phyloP scores from a whole-genome alignment of 2,329 filamentous ascomycete species.

The Phoma sp. region DNA sequence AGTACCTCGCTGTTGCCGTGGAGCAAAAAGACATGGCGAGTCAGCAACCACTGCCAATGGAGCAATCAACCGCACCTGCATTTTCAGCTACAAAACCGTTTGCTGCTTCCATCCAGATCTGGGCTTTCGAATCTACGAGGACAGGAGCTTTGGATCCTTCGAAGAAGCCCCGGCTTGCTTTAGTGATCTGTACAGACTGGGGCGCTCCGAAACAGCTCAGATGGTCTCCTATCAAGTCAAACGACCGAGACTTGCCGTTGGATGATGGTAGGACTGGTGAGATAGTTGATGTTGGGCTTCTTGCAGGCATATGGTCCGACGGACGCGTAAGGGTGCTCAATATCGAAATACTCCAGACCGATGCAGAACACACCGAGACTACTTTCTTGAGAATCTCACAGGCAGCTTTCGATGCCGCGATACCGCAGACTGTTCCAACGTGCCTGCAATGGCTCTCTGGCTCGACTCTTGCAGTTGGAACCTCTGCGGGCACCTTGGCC shows the following conservation, averaged over 20 bases:
- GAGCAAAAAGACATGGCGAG: constrained; percentile 28
- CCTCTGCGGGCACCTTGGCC: constrained; percentile 62
- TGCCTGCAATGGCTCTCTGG: constrained; percentile 64
- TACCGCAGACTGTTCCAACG: constrained; percentile 62
- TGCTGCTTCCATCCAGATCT: constrained; percentile 63
- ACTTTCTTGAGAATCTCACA: constrained; percentile 52
- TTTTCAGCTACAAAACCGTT: constrained; percentile 59
- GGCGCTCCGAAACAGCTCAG: constrained; percentile 61
- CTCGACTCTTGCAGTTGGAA: constrained; percentile 61
- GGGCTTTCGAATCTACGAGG: constrained; percentile 58
- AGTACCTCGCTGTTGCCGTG: constrained; percentile 63
- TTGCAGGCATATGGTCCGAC: constrained; percentile 66
- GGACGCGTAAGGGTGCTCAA: constrained; percentile 62
- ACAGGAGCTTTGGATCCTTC: constrained; percentile 53
- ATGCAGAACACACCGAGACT: constrained; percentile 8
- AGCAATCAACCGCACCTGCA: constrained; percentile 51
- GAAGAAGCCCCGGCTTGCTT: constrained; percentile 53
- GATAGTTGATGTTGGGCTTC: constrained; percentile 54
- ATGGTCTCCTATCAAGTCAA: constrained; percentile 61
- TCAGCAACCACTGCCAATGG: constrained; percentile 35
- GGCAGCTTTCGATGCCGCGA: constrained; percentile 58
- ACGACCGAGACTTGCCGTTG: constrained; percentile 25
- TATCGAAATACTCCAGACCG: constrained; percentile 40
- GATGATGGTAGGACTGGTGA: constrained; percentile 31
- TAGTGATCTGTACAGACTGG: constrained; percentile 64